Percentiles rank a stretch among this genome's conserved stretches.
Conservation (phyloP, 2,329 filamentous ascomycete genomes). For the Diplocarpon mali region DNA sequence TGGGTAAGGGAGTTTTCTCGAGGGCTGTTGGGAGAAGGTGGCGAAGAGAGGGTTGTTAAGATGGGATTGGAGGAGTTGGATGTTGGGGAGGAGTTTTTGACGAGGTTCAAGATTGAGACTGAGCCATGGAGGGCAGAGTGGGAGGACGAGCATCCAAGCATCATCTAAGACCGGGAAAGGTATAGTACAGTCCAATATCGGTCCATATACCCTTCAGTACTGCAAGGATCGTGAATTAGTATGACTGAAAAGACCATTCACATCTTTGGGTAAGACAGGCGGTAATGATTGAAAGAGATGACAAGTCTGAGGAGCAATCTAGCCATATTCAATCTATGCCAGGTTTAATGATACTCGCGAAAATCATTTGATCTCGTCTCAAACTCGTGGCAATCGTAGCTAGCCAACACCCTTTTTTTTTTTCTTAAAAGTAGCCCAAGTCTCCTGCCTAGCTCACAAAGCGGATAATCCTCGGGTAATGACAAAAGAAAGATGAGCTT, state of each 20-base stretch:
- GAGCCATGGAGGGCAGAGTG: conserved; percentile 1
- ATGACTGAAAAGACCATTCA: no score
- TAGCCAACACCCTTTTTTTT: background rate
- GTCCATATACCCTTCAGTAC: no score
- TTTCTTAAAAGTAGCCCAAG: background rate
- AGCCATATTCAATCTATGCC: background rate
- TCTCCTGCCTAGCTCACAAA: background rate
- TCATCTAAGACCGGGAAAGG: no score
- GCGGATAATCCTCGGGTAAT: background rate
- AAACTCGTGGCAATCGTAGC: background rate
- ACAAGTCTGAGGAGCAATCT: background rate
- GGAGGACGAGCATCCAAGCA: conserved; percentile 1
- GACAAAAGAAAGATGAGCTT: conserved; percentile 14
- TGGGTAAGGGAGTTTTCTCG: conserved; percentile 17
- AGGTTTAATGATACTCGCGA: background rate
- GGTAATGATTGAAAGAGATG: background rate
- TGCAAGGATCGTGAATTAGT: no score
- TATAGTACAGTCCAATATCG: no score
- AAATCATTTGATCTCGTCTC: background rate
- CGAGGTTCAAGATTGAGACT: background rate
- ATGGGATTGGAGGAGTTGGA: conserved; percentile 7
- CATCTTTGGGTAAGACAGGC: no score
- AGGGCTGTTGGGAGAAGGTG: conserved; percentile 10
- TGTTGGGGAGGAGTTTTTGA: conserved; percentile 1
- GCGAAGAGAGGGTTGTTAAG: conserved; percentile 6